Conservation (phyloP, 352 stramenopile genomes). For the Phytophthora quininea region DNA sequence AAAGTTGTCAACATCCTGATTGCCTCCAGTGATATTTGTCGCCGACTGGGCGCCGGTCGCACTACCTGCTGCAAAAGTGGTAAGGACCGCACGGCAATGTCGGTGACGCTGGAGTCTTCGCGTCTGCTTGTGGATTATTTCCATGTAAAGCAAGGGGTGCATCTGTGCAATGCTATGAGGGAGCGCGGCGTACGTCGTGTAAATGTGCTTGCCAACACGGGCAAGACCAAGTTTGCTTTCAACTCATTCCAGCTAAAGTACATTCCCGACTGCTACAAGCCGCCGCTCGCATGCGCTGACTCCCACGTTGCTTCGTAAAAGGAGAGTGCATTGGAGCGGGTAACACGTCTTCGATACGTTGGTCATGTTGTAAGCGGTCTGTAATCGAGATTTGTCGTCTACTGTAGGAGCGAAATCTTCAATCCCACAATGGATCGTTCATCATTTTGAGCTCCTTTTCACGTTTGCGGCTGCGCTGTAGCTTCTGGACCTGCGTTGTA, state of each 20-base stretch:
- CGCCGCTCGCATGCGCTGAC: conserved; percentile 82
- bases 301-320: conserved; percentile 75
- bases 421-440: conserved; percentile 77
- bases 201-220: conserved; percentile 88
- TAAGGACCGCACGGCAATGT: conserved; percentile 98
- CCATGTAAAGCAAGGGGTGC: conserved; percentile 84
- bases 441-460: conserved; percentile 71
- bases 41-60: conserved; percentile 89
- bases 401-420: conserved; percentile 27
- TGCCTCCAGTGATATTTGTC: conserved; percentile 87
- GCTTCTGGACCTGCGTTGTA: conserved; percentile 60
- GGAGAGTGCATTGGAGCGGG: background rate
- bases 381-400: conserved; percentile 25
- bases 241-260: conserved; percentile 98
- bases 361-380: conserved; percentile 15
- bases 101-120: conserved; percentile 95
- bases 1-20: conserved; percentile 91
- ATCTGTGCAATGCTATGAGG: conserved; percentile 87
- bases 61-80: conserved; percentile 98
- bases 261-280: conserved; percentile 94
- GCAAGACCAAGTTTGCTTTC: conserved; percentile 96
- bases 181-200: conserved; percentile 83
- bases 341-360: conserved; percentile 6
- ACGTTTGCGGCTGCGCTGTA: conserved; percentile 70
- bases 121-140: conserved; percentile 91